Base-by-base conservation (phyloP, 2,329 filamentous ascomycete species). In the Penicillium sp. region DNA sequence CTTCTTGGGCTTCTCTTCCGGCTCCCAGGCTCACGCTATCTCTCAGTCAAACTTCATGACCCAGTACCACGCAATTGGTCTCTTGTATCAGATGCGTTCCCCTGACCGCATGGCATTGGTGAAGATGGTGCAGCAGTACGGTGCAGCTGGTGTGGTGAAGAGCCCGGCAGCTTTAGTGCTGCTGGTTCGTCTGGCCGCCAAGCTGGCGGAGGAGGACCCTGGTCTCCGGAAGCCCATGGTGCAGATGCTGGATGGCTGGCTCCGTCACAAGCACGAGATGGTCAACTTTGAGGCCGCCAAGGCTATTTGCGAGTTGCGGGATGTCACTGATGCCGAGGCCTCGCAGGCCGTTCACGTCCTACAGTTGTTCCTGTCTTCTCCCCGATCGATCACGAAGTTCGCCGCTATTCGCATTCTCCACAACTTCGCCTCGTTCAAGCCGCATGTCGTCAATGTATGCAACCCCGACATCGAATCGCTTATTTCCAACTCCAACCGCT, bases 41-140 rank as follows among this genome's bases (percentile, higher is more conserved):
- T 80, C 83, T 61, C 93, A 93, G 79, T 93, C 92, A 70, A 98
- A 95, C 66, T 96, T 90, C 71, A 98, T 98, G 92, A 90, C 91
- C 56, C 95, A 99, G 76, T 99, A 99, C 77, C 95, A 99, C 76
- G 95, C 95, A 62, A 96, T 99, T 79, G 95, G 95, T 62, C 85
- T 99, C 54, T 79, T 99, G 45, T 99, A 98, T 76, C 93, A 98
- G 79, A 98, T 98, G 91, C 90, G 95, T 71, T 90, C 90, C 69
- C 93, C 97, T 75, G 95, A 99, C 76, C 87, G 95, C 69, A 99
- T 99, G 95, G 93, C 95, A 22, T 80, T 99, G 68, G 93, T 98
- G 59, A 99, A 99, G 84, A 98, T 99, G 95, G 93, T 99, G n/a
- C 95, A 99, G 80, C 95, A 99, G 76, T 98, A 97, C 74, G 92